These are phyloP conservation scores for Calendula officinalis DNA, from an alignment of 129 eudicot species.

Conservation along the genomic window DNA sequence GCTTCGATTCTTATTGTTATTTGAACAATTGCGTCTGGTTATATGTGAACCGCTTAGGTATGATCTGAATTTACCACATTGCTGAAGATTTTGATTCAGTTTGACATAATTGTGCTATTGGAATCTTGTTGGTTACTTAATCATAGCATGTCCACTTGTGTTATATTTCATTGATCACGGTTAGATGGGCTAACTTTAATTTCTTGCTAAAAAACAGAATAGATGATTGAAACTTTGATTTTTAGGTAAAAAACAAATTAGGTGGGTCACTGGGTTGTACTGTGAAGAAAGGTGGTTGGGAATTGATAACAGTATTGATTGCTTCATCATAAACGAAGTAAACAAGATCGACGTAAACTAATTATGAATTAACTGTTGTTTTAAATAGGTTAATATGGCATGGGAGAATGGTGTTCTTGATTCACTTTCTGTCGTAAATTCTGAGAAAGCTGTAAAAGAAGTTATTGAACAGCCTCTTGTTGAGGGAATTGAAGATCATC, in stretches of 20 bases:
- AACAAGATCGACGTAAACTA: neutral
- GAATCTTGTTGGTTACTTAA: conserved; percentile 2
- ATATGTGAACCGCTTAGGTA: conserved; percentile 2
- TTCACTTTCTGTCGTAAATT: conserved; percentile 43
- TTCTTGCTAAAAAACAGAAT: conserved; percentile 12
- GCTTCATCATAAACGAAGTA: neutral
- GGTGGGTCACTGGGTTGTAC: neutral
- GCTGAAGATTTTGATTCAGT: conserved; percentile 10
- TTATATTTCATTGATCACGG: neutral
- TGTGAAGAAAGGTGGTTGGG: conserved; percentile 9
- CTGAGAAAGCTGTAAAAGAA: conserved; percentile 79
- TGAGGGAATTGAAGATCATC: conserved; percentile 84
- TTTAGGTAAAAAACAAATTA: conserved; percentile 11
- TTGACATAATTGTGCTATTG: neutral
- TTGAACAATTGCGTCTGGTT: neutral
- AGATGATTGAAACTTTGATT: neutral
- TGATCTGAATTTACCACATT: conserved; percentile 3
- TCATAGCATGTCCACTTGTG: neutral
- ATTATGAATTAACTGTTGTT: neutral
- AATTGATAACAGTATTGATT: neutral
- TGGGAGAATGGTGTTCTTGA: conserved; percentile 62
- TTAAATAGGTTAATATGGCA: conserved; percentile 45
- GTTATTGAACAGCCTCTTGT: conserved; percentile 60
- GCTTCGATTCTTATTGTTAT: neutral
- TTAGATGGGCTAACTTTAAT: neutral